These are phyloP conservation scores for Gracilaria gracilis DNA, from an alignment of 23 red algal genomes.

Conservation along the genomic window DNA sequence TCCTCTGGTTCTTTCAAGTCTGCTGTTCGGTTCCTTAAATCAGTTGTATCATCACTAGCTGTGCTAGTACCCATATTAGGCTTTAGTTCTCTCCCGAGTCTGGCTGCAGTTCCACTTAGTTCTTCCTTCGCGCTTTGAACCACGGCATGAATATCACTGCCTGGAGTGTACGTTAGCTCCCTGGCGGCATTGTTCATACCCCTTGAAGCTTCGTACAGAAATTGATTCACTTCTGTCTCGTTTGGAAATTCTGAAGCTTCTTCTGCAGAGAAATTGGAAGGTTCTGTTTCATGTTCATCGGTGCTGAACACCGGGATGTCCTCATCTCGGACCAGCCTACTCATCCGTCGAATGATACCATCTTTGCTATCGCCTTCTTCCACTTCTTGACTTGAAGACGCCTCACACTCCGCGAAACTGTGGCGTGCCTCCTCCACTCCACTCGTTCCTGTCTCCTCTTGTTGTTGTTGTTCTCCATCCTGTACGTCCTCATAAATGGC, in stretches of 20 bases:
- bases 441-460: not conserved
- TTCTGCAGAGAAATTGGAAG: not conserved
- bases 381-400: slow-evolving; percentile 12
- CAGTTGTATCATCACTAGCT: slow-evolving; percentile 53
- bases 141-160: slow-evolving; percentile 50
- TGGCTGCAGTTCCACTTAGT: slow-evolving; percentile 50
- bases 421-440: not conserved
- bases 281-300: slow-evolving; percentile 16
- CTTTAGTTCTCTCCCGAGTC: slow-evolving; percentile 25
- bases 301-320: slow-evolving; percentile 25
- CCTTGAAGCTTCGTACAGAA: slow-evolving; percentile 49
- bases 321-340: slow-evolving; percentile 27
- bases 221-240: slow-evolving; percentile 46
- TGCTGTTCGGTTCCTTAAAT: slow-evolving; percentile 32
- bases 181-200: slow-evolving; percentile 56
- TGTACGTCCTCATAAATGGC: slow-evolving; percentile 12
- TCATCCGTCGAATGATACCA: slow-evolving; percentile 51
- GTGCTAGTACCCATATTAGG: slow-evolving; percentile 51
- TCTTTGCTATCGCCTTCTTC: slow-evolving; percentile 7
- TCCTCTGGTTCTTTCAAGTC: slow-evolving; percentile 27
- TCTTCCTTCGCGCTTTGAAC: slow-evolving; percentile 72
- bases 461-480: not conserved
- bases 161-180: slow-evolving; percentile 57
- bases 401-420: not conserved
- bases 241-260: slow-evolving; percentile 5